A percentile compares a stretch with the other conserved stretches of the same genome.
These are phyloP conservation scores for Amanita polypyramis DNA, from an alignment of 768 basidiomycete species.

Conservation along the genomic window DNA sequence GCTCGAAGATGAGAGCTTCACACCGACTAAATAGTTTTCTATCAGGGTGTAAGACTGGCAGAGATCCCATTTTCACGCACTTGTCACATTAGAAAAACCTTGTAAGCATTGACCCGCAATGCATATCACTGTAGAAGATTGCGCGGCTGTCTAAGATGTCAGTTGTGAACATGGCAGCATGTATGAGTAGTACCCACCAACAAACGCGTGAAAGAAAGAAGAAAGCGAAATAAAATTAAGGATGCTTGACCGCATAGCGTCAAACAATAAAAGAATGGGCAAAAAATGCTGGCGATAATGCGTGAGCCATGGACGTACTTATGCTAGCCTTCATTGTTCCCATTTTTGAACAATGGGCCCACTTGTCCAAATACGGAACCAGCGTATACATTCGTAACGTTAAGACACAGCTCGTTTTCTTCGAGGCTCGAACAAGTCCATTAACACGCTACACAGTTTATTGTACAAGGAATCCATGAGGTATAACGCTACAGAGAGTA, in stretches of 20 bases:
- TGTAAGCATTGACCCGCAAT: constrained; percentile 85
- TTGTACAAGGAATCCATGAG: too few relatives aligned
- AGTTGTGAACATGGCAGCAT: not conserved
- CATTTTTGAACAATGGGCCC: not conserved
- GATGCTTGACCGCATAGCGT: constrained; percentile 8
- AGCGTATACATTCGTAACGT: too few relatives aligned
- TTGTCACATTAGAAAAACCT: constrained; percentile 64
- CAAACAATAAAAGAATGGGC: constrained; percentile 1
- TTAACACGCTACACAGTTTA: not conserved
- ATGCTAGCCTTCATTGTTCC: not conserved
- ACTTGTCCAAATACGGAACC: not conserved
- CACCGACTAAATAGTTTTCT: constrained; percentile 44
- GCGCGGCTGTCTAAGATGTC: constrained; percentile 32
- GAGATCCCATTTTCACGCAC: constrained; percentile 22
- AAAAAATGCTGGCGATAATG: not conserved
- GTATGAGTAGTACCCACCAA: constrained; percentile 21
- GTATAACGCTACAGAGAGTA: not conserved
- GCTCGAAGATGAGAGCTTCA: constrained; percentile 47
- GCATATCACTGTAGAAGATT: constrained; percentile 61
- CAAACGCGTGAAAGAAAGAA: constrained; percentile 22
- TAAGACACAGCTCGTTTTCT: too few relatives aligned
- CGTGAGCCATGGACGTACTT: not conserved
- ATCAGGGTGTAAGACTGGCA: constrained; percentile 9
- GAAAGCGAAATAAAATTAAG: constrained; percentile 18
- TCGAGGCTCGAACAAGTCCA: not conserved